These are phyloP conservation scores for Podila clonocystis DNA, from an alignment of 192 early-diverging fungal genomes.

Conservation along the genomic window DNA sequence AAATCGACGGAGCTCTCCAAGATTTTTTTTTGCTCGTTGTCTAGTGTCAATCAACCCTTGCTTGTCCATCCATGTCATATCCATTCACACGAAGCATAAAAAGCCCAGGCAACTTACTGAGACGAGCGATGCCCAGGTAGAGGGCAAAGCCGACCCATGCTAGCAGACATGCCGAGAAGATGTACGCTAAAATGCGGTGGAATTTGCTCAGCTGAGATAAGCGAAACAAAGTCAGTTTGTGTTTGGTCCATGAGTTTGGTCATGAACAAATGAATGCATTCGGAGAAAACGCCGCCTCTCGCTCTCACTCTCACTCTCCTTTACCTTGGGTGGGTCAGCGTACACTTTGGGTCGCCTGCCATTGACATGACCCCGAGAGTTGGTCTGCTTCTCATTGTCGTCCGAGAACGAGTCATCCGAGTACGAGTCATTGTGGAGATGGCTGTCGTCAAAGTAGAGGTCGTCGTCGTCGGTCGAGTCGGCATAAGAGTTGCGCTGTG, in stretches of 20 bases:
- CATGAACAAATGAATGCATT: too few relatives aligned
- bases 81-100: too few relatives aligned
- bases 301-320: not conserved
- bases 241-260: too few relatives aligned
- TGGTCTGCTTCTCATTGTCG: slow-evolving; percentile 22
- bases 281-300: too few relatives aligned
- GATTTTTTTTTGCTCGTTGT: too few relatives aligned
- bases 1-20: too few relatives aligned
- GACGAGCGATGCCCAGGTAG: slow-evolving; percentile 26
- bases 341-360: not conserved
- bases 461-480: slow-evolving; percentile 20
- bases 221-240: not conserved
- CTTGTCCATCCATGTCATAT: too few relatives aligned
- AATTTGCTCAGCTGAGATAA: slow-evolving; percentile 29
- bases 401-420: slow-evolving; percentile 16
- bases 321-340: slow-evolving; percentile 38
- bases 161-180: slow-evolving; percentile 21
- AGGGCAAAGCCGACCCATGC: slow-evolving; percentile 37
- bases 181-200: slow-evolving; percentile 27
- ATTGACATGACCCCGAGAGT: not conserved
- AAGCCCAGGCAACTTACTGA: slow-evolving; percentile 16
- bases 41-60: too few relatives aligned
- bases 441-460: slow-evolving; percentile 14
- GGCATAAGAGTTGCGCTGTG: not conserved
- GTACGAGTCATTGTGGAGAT: slow-evolving; percentile 9